Evolutionary conservation across 2,329 filamentous ascomycete genomes (phyloP), one percentile per base, ranked within the genome.

Genomic region (Emmonsiellopsis sp.): DNA sequence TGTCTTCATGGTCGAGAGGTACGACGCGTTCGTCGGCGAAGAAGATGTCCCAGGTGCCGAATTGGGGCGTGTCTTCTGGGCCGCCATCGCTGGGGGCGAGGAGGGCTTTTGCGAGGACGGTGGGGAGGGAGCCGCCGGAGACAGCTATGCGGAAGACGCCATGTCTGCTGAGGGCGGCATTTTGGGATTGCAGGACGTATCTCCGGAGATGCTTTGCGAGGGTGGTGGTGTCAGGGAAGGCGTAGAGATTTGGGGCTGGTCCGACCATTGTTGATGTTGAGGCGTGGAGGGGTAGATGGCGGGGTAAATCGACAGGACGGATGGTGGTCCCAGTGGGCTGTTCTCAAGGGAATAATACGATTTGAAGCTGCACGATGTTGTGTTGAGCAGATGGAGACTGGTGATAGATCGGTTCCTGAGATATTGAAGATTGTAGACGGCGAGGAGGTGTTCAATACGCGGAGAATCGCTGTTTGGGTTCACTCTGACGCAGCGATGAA

Each of bases 21-120:
- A 97, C 93, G 62, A 89, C 89, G 66, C 93, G 88, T 79, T 98
- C 93, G 69, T 98, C 93, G 67, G 92, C 92, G 72, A 96, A 97
- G 79, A 97, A 98, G 67, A 98, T 89, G 66, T 97, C 88, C 93
- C 93, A 98, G 71, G 88, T 89, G 68, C 79, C 77, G 73, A 94
- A 95, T 63, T 86, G 78, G 61, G 91, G 73, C 3, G 75, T 79
- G 66, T 90, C 87, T 54, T 84, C 74, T 9, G 63, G 59, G 38
- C 68, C 70, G 48, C 73, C 76, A 56, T 76, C 70, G 73, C 73
- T 60, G 65, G 74, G 62, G 16, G 81, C 67, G 30, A 97, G 82
- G 9, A 97, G 82, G 8, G 90, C 90, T 69, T 89, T 83, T 45
- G 90, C 89, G 42, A 98, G 85, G 11, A 85, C 88, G 66, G 89